Evolutionary conservation across 2,329 filamentous ascomycete genomes (phyloP).

Genomic region (Epichloe bromicola): DNA sequence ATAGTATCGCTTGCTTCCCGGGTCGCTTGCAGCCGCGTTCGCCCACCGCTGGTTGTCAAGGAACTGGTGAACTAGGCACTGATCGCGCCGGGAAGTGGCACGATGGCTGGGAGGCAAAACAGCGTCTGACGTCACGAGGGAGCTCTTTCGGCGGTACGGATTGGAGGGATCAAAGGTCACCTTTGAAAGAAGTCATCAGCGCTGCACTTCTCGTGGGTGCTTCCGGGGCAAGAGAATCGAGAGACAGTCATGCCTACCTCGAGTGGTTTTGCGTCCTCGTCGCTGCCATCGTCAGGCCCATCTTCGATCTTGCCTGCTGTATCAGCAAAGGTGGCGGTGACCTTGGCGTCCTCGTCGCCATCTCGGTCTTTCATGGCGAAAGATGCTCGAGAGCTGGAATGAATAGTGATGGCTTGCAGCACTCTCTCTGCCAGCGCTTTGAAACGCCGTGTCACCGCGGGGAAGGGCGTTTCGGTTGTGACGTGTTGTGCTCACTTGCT

Average conservation of each 20-base stretch:
- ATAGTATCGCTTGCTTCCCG: conserved; percentile 15
- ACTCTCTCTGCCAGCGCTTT: background rate
- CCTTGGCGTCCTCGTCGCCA: conserved; percentile 10
- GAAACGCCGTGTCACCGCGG: background rate
- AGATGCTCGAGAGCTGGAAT: background rate
- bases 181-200: conserved; percentile 18
- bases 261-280: conserved; percentile 33
- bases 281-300: conserved; percentile 22
- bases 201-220: background rate
- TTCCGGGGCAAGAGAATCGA: background rate
- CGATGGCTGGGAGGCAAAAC: conserved; percentile 18
- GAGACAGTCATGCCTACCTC: conserved; percentile 28
- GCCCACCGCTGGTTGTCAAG: conserved; percentile 41
- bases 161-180: conserved; percentile 50
- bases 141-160: conserved; percentile 53
- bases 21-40: conserved; percentile 15
- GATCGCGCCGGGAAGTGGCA: conserved; percentile 25
- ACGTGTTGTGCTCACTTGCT: too few species aligned
- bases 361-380: conserved; percentile 9
- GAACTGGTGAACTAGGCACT: conserved; percentile 54
- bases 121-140: conserved; percentile 41
- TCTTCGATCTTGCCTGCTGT: background rate
- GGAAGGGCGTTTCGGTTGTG: background rate
- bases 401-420: background rate
- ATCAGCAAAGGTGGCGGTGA: conserved; percentile 11